Evolutionary conservation across 2,329 filamentous ascomycete species (phyloP).

Genomic region (Exophiala spinifera): DNA sequence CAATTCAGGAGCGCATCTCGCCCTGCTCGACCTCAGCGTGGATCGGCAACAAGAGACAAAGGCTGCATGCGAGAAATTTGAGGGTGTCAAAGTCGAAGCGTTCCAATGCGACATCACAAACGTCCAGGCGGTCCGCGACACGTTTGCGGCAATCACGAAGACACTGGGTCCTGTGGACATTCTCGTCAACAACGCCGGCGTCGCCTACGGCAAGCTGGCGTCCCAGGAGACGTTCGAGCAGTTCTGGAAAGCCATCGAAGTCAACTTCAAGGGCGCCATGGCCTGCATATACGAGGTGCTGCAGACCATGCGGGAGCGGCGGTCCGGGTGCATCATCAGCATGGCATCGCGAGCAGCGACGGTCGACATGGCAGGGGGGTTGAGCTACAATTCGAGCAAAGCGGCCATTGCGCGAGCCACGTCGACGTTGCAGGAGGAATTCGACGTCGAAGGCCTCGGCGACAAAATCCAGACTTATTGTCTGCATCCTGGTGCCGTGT

Average conservation of each 20-base stretch:
- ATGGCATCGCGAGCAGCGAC: slow-evolving; percentile 6
- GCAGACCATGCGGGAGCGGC: slow-evolving; percentile 3
- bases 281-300: slow-evolving; percentile 2
- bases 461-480: slow-evolving; percentile 3
- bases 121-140: slow-evolving; percentile 10
- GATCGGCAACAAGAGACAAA: slow-evolving; percentile 9
- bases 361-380: slow-evolving; percentile 2
- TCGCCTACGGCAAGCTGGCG: slow-evolving; percentile 21
- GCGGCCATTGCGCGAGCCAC: slow-evolving; percentile 7
- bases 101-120: slow-evolving; percentile 28
- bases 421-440: slow-evolving; percentile 2
- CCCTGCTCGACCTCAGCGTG: slow-evolving; percentile 27
- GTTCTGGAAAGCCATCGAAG: slow-evolving; percentile 7
- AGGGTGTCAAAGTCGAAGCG: slow-evolving; percentile 12
- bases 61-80: slow-evolving; percentile 3
- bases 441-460: slow-evolving; percentile 3
- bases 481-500: slow-evolving; percentile 7
- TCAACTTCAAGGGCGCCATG: slow-evolving; percentile 8
- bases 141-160: neutral
- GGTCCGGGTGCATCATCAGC: slow-evolving; percentile 9
- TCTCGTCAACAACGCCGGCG: slow-evolving; percentile 32
- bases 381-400: slow-evolving; percentile 8
- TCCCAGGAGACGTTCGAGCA: slow-evolving; percentile 3
- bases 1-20: slow-evolving; percentile 22
- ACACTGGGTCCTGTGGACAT: slow-evolving; percentile 15